Conservation (phyloP, 257 asterid species). For the Solanum dulcamara region DNA sequence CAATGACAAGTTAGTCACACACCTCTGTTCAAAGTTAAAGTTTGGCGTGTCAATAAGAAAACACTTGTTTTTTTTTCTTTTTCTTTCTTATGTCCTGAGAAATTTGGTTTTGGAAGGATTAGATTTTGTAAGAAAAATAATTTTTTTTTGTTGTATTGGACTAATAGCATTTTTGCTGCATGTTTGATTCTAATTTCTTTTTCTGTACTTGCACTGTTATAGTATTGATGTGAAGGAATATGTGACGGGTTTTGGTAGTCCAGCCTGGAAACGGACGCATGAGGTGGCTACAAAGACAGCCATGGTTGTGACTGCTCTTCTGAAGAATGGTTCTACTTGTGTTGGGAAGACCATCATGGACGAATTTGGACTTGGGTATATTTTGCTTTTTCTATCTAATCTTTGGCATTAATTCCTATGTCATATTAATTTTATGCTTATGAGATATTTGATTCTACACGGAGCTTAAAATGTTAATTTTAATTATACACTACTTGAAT, state of each 20-base stretch:
- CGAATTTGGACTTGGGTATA: slow-evolving; percentile 88
- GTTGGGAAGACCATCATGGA: slow-evolving; percentile 84
- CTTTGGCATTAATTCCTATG: background rate
- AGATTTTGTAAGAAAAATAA: background rate
- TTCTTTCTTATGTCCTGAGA: background rate
- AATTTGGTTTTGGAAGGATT: background rate
- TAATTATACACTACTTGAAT: background rate
- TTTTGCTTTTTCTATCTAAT: background rate
- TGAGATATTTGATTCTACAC: background rate
- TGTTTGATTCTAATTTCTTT: background rate
- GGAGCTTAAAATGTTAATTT: background rate
- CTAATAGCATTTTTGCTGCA: background rate
- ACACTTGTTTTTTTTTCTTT: background rate
- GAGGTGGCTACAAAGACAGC: slow-evolving; percentile 72
- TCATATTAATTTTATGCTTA: background rate
- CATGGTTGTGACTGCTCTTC: slow-evolving; percentile 52
- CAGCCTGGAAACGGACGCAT: slow-evolving; percentile 79
- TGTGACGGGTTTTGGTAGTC: slow-evolving; percentile 80
- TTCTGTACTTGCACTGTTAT: slow-evolving; percentile 4
- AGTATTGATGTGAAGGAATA: slow-evolving; percentile 87
- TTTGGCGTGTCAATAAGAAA: background rate
- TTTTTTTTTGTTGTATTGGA: background rate
- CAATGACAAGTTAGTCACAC: slow-evolving; percentile 50
- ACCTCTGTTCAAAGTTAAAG: background rate
- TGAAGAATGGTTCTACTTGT: slow-evolving; percentile 72